Percentiles rank a stretch among this genome's conserved stretches.
Evolutionary conservation across 176 grass and related monocot genomes (phyloP).

Genomic region (Lolium rigidum): DNA sequence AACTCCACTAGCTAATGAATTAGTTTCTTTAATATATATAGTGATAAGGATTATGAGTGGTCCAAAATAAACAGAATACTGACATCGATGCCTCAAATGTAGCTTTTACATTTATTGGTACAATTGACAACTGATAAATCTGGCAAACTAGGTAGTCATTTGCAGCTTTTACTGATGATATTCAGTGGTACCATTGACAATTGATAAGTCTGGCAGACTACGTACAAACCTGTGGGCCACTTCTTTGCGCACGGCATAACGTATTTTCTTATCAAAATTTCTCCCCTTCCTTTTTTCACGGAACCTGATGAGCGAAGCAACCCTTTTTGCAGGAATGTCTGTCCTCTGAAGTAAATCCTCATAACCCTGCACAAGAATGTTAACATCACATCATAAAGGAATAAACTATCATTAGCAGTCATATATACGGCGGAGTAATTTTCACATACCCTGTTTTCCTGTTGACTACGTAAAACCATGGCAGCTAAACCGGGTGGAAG

Average conservation of each 20-base stretch:
- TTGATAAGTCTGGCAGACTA: neutral
- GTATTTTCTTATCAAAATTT: constrained; percentile 98
- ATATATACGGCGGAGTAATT: constrained; percentile 21
- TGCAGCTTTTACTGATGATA: neutral
- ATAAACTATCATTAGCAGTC: neutral
- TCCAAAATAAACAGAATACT: neutral
- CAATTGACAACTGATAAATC: neutral
- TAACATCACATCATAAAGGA: constrained; percentile 28
- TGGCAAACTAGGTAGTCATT: constrained; percentile 8
- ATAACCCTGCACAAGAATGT: constrained; percentile 61
- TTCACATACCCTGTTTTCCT: constrained; percentile 57
- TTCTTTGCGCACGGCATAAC: constrained; percentile 92
- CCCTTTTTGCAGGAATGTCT: constrained; percentile 85
- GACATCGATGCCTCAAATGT: too few species aligned
- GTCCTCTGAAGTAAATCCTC: constrained; percentile 87
- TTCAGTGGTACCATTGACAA: constrained; percentile 5
- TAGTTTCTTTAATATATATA: constrained; percentile 27
- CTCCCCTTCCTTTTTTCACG: constrained; percentile 95
- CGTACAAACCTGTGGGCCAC: constrained; percentile 81
- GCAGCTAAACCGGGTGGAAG: constrained; percentile 55
- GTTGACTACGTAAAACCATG: constrained; percentile 53
- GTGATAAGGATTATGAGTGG: neutral
- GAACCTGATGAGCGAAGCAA: constrained; percentile 91
- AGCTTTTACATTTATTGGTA: constrained; percentile 10
- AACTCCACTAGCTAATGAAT: constrained; percentile 1